phyloP scores from a whole-genome alignment of 2,329 filamentous ascomycete genomes.

The Trichophyton verrucosum region DNA sequence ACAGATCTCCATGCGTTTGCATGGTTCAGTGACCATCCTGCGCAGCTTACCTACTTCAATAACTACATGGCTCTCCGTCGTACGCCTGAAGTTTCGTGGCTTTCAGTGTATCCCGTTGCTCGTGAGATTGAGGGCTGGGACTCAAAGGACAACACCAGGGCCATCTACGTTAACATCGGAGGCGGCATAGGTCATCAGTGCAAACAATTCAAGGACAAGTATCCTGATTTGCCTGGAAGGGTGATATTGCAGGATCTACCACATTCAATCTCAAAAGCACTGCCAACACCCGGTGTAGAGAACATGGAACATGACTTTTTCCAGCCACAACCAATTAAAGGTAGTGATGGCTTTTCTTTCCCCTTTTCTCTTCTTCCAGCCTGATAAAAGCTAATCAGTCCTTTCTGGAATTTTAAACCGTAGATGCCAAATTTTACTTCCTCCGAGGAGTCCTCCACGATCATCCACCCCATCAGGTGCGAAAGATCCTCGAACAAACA shows the following conservation, averaged over 20 bases:
- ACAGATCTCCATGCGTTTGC: constrained; percentile 20
- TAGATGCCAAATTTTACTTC: background rate
- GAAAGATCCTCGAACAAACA: background rate
- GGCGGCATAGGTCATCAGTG: constrained; percentile 32
- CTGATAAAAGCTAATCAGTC: too few relatives aligned
- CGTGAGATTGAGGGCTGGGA: background rate
- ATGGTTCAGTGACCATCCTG: constrained; percentile 16
- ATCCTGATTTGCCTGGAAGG: constrained; percentile 23
- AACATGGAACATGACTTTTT: constrained; percentile 21
- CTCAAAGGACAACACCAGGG: constrained; percentile 3
- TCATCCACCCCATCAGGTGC: background rate
- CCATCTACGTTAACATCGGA: constrained; percentile 32
- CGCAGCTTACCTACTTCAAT: constrained; percentile 4
- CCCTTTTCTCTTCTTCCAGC: too few relatives aligned
- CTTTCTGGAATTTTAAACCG: background rate
- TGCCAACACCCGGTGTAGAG: constrained; percentile 20
- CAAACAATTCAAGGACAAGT: constrained; percentile 21
- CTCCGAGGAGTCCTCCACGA: background rate
- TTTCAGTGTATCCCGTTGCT: background rate
- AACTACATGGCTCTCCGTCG: background rate
- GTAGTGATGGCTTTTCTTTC: constrained; percentile 6
- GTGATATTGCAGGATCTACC: constrained; percentile 33
- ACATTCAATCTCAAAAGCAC: constrained; percentile 19
- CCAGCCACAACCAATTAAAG: constrained; percentile 19
- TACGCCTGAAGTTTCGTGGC: constrained; percentile 1